Conservation (phyloP, 2,329 filamentous ascomycete genomes). For the Hypomyces rosellus region DNA sequence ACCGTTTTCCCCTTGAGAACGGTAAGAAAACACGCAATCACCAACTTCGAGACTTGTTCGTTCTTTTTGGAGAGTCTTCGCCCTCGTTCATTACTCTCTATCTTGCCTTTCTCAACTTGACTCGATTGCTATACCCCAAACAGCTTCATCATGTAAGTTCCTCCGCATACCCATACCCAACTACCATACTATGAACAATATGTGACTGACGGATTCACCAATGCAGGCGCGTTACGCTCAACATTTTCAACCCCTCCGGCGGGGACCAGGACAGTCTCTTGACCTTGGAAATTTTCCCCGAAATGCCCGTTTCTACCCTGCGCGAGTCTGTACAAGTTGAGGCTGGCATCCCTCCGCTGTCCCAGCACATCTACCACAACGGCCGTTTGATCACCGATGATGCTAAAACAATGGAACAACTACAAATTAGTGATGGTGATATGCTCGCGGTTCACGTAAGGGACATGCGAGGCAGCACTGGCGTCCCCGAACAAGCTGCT, state of each 20-base stretch:
- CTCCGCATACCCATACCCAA: not conserved
- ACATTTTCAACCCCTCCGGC: conserved; percentile 68
- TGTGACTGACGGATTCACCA: not conserved
- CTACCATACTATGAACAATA: not conserved
- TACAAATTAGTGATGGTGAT: conserved; percentile 79
- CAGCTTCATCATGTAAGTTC: conserved; percentile 8
- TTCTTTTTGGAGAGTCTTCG: too few species aligned
- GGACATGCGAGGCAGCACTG: conserved; percentile 46
- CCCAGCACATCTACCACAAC: conserved; percentile 87
- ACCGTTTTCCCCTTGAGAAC: too few species aligned
- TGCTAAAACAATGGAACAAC: conserved; percentile 71
- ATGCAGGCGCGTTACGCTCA: conserved; percentile 78
- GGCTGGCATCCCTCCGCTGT: conserved; percentile 61
- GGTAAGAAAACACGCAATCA: too few species aligned
- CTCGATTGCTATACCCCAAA: too few species aligned
- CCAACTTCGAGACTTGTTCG: too few species aligned
- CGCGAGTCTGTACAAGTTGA: conserved; percentile 87
- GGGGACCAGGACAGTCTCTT: conserved; percentile 66
- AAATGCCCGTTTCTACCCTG: conserved; percentile 77
- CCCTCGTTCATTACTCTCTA: too few species aligned
- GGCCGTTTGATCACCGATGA: conserved; percentile 74
- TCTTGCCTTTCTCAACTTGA: too few species aligned
- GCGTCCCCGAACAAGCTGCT: conserved; percentile 33
- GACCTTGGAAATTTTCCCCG: conserved; percentile 72
- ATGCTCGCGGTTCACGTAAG: conserved; percentile 84